Evolutionary conservation across 768 basidiomycete species (phyloP), one percentile per base, ranked within the genome.

Genomic region (Boletus reticuloceps): DNA sequence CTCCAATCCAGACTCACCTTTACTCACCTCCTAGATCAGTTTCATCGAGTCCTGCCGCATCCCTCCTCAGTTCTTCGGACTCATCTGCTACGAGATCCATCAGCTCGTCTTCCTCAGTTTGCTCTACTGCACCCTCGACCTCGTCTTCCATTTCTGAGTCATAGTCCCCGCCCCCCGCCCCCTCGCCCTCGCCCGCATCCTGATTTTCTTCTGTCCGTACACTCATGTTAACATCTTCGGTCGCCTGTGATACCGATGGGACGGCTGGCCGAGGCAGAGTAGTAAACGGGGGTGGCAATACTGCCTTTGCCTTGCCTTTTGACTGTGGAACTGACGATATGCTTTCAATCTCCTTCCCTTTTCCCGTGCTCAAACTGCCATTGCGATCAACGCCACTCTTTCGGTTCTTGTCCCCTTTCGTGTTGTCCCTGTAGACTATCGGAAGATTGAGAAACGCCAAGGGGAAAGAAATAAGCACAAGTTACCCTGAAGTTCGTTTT

Each of bases 371-470:
- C 29, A 48, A 66, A 37, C 58, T 64, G 31, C 68, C 67, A 34
- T 38, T 71, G 29, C 71, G 56, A 48, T 68, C 55, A 14, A 56
- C 54, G 12, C 47, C 64, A 7, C 54, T 60, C 51, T 70, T 72
- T 54, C 64, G 70, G 55, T 73, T 76, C 69, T 86, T 88, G 69
- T 83, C 84, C 6, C 75, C 77, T 64, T 88, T 90, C 4, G 79
- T 67, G n/a, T 77, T 72, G 41, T 87, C 83, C 53, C 87, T 84
- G 58, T 86, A 90, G 20, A 82, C 89, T 90, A 61, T 16, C 3
- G 2, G 49, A 5, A 20, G 11, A 11, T n/a, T 56, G 36, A 56
- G 53, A 25, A 29, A 53, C 27, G 11, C 16, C 8, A 38, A 29
- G 27, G 16, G 14, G 29, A 16, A 34, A 56, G n/a, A 38, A 54